Evolutionary conservation across 2,329 filamentous ascomycete species (phyloP).

Genomic region (Zalaria sp.): DNA sequence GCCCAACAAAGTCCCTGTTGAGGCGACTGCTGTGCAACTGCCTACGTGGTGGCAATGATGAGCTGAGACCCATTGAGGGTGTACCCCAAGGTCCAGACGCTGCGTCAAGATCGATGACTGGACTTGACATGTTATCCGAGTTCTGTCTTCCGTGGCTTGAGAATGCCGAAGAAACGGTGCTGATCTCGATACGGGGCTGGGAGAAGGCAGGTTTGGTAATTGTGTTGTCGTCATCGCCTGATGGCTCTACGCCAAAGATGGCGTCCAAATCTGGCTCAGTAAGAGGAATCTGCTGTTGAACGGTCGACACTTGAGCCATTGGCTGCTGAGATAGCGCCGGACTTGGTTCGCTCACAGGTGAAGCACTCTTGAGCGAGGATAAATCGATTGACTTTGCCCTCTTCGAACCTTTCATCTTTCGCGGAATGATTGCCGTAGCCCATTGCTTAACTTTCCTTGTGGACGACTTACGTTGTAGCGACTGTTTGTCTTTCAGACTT

Average conservation of each 20-base stretch:
- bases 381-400: slow-evolving; percentile 3
- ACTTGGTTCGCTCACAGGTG: background rate
- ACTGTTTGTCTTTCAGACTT: background rate
- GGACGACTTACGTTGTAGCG: slow-evolving; percentile 12
- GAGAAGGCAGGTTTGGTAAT: slow-evolving; percentile 1
- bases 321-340: background rate
- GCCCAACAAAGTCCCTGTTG: slow-evolving; percentile 53
- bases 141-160: background rate
- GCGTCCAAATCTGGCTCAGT: slow-evolving; percentile 7
- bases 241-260: slow-evolving; percentile 6
- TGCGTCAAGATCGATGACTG: slow-evolving; percentile 87
- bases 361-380: background rate
- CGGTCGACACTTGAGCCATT: background rate
- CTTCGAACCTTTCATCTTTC: slow-evolving; percentile 7
- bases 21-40: slow-evolving; percentile 65
- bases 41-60: slow-evolving; percentile 37
- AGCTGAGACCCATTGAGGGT: slow-evolving; percentile 47
- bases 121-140: slow-evolving; percentile 32
- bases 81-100: slow-evolving; percentile 88
- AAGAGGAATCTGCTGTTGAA: background rate
- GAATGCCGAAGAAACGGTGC: background rate
- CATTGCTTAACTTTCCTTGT: slow-evolving; percentile 59
- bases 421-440: slow-evolving; percentile 33
- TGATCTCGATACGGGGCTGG: background rate
- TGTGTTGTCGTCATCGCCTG: slow-evolving; percentile 4